Base-by-base conservation (phyloP, 495 filamentous ascomycete genomes). In the Cairneyella variabilis region DNA sequence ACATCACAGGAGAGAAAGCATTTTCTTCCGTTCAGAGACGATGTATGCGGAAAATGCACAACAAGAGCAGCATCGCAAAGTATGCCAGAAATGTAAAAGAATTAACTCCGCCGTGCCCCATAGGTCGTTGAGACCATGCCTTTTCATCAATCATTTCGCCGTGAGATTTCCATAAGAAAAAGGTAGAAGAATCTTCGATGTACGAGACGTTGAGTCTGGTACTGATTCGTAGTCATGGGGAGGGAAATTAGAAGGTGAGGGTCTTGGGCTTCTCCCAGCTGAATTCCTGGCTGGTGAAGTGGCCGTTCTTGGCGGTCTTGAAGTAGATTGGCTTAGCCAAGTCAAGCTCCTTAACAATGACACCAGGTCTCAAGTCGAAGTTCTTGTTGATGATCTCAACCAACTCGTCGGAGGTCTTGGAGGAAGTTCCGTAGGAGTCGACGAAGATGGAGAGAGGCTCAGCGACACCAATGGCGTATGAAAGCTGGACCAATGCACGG, bases 211-310 rank as follows among this genome's bases (percentile, higher is more conserved):
- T 72, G 70, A 72, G 69, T 72, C 67, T 65, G 50, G 53, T 65
- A 65, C 68, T 60, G 57, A 58, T 62, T 59, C 57, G 61, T 56
- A 56, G 42, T 38, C 48, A 64, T 59, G 57, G 65, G 56, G 49
- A 63, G 53, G 54, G 51, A 40, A 59, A 67, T 79, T 95, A 97
- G 72, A 86, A 83, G 75, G 86, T 89, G 64, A 98, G 86, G 59
- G 76, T 67, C 89, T 96, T 96, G 63, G 93, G 92, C 80, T 96
- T 83, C 86, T 98, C 93, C 93, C 93, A 98, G 71, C 76, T 79
- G 83, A 97, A 98, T 69, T 76, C 76, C 82, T 96, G 93, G 87
- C 96, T 93, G 74, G 92, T 95, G 78, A 98, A 98, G 83, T 98
- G 93, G 64, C 92, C 93, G 74, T 97, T 97, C 88, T 96, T 96